Conservation (phyloP, 345 rosid genomes). For the Eucalyptus marginata region DNA sequence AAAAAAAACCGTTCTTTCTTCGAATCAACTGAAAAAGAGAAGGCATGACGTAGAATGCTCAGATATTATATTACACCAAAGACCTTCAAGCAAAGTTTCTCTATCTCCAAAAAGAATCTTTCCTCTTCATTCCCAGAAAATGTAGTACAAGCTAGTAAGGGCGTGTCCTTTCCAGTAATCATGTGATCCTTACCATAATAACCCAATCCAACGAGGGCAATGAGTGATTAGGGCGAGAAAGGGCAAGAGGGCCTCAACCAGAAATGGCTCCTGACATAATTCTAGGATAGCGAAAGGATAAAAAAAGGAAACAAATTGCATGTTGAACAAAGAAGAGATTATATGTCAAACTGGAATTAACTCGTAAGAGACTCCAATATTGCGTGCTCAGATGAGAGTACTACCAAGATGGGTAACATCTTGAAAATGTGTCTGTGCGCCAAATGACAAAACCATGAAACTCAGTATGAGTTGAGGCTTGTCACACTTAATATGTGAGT, state of each 20-base stretch:
- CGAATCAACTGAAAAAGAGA: background rate
- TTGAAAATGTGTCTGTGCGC: rapidly evolving
- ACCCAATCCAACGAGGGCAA: rapidly evolving
- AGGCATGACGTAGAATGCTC: background rate
- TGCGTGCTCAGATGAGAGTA: rapidly evolving
- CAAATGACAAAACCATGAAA: background rate
- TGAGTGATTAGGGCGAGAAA: rapidly evolving
- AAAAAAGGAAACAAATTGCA: background rate
- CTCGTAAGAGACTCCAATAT: background rate
- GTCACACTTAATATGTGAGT: no score
- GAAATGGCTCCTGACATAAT: rapidly evolving
- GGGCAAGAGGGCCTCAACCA: rapidly evolving
- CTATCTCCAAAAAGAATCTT: background rate
- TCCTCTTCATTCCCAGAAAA: background rate
- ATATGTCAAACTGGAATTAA: background rate
- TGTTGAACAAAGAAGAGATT: rapidly evolving
- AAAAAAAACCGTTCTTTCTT: background rate
- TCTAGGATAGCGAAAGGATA: rapidly evolving
- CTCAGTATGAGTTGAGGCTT: rapidly evolving
- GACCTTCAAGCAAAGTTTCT: background rate
- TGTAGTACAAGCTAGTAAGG: rapidly evolving
- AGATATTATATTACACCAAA: background rate
- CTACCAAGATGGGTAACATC: background rate
- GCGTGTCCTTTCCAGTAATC: rapidly evolving
- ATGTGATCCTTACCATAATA: background rate